Evolutionary conservation across 495 filamentous ascomycete species (phyloP).

Genomic region (Entonaema liquescens): DNA sequence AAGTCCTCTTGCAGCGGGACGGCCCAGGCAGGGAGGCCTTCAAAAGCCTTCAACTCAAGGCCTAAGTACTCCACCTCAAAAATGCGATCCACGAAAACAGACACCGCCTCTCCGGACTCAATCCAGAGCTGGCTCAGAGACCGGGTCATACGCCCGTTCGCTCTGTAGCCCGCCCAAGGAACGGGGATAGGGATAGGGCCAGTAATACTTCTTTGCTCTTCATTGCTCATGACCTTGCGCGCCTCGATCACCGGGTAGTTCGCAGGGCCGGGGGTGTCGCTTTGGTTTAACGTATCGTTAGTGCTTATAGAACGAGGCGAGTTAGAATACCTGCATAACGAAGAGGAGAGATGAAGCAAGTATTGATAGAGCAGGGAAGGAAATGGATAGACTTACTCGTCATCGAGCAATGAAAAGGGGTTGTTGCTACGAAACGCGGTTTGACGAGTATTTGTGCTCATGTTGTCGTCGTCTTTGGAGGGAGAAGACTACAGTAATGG

Average conservation of each 20-base stretch:
- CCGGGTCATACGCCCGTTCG: neutral
- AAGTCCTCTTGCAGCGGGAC: conserved; percentile 1
- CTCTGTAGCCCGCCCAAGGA: neutral
- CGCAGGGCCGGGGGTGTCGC: neutral
- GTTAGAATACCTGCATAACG: neutral
- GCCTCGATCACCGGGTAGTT: neutral
- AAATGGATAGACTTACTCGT: neutral
- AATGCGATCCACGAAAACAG: neutral
- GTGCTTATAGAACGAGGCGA: neutral
- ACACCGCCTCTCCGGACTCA: neutral
- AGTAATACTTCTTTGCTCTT: neutral
- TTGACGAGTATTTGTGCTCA: neutral
- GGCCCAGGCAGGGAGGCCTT: neutral
- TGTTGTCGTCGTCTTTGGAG: neutral
- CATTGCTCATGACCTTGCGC: neutral
- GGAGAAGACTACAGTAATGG: neutral
- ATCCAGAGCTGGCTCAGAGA: neutral
- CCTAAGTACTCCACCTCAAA: neutral
- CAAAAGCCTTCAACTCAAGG: neutral
- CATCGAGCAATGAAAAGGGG: neutral
- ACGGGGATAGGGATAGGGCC: neutral
- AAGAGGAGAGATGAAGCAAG: neutral
- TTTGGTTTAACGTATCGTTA: neutral
- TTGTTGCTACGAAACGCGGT: neutral
- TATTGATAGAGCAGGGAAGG: neutral